These are phyloP conservation scores for Capsicum rhomboideum DNA, from an alignment of 257 asterid genomes.

Conservation along the genomic window DNA sequence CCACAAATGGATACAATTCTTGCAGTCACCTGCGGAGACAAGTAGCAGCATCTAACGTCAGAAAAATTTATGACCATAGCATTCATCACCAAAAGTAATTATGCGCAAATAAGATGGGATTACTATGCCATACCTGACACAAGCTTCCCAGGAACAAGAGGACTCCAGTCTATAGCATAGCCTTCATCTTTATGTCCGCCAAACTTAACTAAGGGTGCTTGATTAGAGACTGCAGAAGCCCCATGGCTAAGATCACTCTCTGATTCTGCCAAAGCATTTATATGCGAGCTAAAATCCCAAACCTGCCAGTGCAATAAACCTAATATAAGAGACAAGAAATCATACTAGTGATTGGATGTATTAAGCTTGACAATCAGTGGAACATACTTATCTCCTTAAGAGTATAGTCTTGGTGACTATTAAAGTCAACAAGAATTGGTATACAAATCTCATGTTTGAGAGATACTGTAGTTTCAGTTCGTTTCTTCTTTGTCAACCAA, in stretches of 20 bases:
- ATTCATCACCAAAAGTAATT: not conserved
- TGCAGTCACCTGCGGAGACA: conserved; percentile 68
- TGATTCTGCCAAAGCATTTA: conserved; percentile 61
- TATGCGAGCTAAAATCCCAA: conserved; percentile 87
- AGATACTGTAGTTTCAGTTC: not conserved
- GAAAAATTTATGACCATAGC: not conserved
- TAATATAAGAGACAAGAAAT: not conserved
- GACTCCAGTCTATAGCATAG: conserved; percentile 93
- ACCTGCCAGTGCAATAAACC: conserved; percentile 38
- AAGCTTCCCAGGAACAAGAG: conserved; percentile 85
- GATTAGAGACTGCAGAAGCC: conserved; percentile 40
- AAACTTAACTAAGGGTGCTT: conserved; percentile 68
- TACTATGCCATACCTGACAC: conserved; percentile 47
- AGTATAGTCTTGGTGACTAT: not conserved
- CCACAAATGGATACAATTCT: conserved; percentile 74
- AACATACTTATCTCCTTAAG: not conserved
- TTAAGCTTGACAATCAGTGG: not conserved
- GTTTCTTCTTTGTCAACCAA: not conserved
- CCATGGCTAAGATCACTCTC: conserved; percentile 32
- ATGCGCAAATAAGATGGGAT: not conserved
- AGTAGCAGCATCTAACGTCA: not conserved
- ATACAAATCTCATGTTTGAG: not conserved
- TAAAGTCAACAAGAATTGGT: not conserved
- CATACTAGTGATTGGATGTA: not conserved
- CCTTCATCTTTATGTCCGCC: conserved; percentile 95